A percentile compares a stretch with the other conserved stretches of the same genome.
Conservation (phyloP, 495 filamentous ascomycete genomes). For the Aspergillus campestris region DNA sequence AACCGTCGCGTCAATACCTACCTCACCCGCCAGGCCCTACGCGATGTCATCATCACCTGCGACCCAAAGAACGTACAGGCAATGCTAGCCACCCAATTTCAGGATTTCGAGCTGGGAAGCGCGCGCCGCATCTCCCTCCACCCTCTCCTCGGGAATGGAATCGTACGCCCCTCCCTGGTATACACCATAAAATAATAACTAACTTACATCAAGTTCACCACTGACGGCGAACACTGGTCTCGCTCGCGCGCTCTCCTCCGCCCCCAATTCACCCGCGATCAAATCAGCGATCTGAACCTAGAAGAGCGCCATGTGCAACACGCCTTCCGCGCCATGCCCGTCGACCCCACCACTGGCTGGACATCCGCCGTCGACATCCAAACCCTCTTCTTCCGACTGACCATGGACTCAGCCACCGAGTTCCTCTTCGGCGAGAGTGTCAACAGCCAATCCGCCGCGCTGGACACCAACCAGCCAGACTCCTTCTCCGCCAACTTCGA, state of each 20-base stretch:
- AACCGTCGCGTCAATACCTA: slow-evolving; percentile 24
- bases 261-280: slow-evolving; percentile 45
- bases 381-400: slow-evolving; percentile 54
- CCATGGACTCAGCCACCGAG: slow-evolving; percentile 58
- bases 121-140: slow-evolving; percentile 25
- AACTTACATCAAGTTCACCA: slow-evolving; percentile 22
- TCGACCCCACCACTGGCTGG: slow-evolving; percentile 32
- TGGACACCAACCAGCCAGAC: slow-evolving; percentile 19
- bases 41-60: slow-evolving; percentile 30
- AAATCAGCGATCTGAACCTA: slow-evolving; percentile 43
- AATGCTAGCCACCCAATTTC: slow-evolving; percentile 46
- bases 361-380: slow-evolving; percentile 45
- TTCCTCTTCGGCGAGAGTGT: slow-evolving; percentile 58
- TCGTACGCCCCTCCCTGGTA: slow-evolving; percentile 4
- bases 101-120: slow-evolving; percentile 40
- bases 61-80: slow-evolving; percentile 51
- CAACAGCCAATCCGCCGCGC: slow-evolving; percentile 26
- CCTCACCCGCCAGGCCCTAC: slow-evolving; percentile 18
- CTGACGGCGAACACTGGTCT: slow-evolving; percentile 42
- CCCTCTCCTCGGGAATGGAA: slow-evolving; percentile 37
- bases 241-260: slow-evolving; percentile 48
- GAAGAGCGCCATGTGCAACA: slow-evolving; percentile 44
- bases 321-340: slow-evolving; percentile 28
- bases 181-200: too few species aligned
- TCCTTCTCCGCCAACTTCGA: slow-evolving; percentile 37